phyloP scores from a whole-genome alignment of 2,329 filamentous ascomycete species.

The Penicillium janthinellum region DNA sequence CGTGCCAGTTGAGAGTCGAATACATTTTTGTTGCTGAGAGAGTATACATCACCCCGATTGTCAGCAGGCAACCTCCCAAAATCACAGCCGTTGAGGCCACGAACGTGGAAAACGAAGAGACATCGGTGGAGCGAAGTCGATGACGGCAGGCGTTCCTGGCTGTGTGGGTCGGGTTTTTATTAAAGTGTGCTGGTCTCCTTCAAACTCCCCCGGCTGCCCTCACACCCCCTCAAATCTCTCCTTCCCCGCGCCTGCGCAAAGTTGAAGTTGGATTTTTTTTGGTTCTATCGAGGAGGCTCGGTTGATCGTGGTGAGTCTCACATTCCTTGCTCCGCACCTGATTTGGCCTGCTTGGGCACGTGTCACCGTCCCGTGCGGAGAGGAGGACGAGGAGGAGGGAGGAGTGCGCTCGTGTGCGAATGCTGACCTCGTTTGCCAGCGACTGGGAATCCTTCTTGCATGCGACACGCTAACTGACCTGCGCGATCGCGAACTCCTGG shows the following conservation, averaged over 20 bases:
- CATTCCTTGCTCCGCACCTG: conserved; percentile 2
- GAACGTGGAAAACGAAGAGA: not conserved
- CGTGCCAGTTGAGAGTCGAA: not conserved
- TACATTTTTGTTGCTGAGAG: not conserved
- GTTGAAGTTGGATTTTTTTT: not conserved
- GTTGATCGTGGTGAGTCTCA: conserved; percentile 2
- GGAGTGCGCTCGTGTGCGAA: conserved; percentile 5
- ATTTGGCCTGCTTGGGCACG: conserved; percentile 4
- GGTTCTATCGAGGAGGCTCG: not conserved
- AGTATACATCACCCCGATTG: too few species aligned
- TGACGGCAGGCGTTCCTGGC: conserved; percentile 1
- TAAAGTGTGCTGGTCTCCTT: conserved; percentile 4
- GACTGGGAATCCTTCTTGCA: conserved; percentile 18
- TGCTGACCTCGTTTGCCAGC: conserved; percentile 1
- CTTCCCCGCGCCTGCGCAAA: conserved; percentile 1
- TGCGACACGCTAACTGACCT: conserved; percentile 10
- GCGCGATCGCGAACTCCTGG: conserved; percentile 5
- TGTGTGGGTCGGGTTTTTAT: conserved; percentile 7
- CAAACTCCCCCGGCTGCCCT: not conserved
- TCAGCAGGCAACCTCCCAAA: not conserved
- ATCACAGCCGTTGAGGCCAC: not conserved
- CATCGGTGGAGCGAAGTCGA: not conserved
- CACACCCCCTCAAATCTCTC: not conserved
- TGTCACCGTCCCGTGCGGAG: conserved; percentile 8
- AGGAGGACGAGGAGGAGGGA: not conserved